Evolutionary conservation across 768 basidiomycete genomes (phyloP), one percentile per base, ranked within the genome.

Genomic region (Lentinula sp.): DNA sequence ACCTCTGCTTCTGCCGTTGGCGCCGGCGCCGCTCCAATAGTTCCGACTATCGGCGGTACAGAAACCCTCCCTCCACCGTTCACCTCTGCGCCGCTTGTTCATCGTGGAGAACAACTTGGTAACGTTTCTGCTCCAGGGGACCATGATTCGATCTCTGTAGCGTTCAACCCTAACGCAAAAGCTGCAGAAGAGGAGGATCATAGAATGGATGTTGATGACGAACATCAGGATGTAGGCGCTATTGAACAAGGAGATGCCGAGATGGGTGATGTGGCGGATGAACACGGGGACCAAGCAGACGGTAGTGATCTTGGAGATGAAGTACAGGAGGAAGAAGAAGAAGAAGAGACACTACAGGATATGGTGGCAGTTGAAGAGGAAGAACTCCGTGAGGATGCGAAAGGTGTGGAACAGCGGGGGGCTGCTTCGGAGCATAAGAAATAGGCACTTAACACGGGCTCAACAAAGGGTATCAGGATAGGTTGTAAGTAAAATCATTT

Each of bases 361-460:
- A 61, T 71, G 42, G 74, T 79, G 65, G 73, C 73, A 4, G 61
- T 81, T 8, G 82, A 84, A 61, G 66, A 75, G n/a, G 75, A 79
- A 46, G 81, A 80, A 61, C 46, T 78, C 39, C 67, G 58, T 61
- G 69, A 55, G 58, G 82, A 83, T 67, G 70, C 70, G 0, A 63
- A 65, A 39, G 77, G 73, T 10, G 64, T 78, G 33, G 80, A 80
- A 2, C 73, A 72, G 59, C 33, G 49, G 8, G 50, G 59, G 10
- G 28, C 59, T 4, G 55, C 41, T 7, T 12, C 55, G 13, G 57
- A 59, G 57, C 33, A 59, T 28, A 56, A 56, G 16, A 12, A 23
- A 10, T 20, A 48, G 7, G 16, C 37, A 39, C 28, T 28, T 3
- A 28, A 28, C 28, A 28, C 28, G 28, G 28, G 28, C 28, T 28